Evolutionary conservation across 768 basidiomycete genomes (phyloP).

Genomic region (Tylopilus rubrobrunneus): DNA sequence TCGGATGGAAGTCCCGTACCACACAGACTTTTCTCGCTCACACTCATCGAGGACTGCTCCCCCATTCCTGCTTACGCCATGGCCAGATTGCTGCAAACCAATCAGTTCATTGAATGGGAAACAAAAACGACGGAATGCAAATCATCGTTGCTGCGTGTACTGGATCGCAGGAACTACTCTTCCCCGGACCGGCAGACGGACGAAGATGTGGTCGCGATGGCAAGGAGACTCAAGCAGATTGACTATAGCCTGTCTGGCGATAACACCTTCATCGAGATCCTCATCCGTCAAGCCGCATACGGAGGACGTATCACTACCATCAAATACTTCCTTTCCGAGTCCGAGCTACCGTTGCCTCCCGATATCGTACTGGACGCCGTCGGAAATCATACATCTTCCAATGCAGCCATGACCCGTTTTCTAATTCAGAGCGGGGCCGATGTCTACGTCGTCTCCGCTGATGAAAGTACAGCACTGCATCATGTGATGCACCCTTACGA

Average conservation of each 20-base stretch:
- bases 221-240: slow-evolving; percentile 4
- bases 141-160: not conserved
- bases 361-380: too few relatives aligned
- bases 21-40: not conserved
- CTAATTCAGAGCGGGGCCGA: too few relatives aligned
- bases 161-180: not conserved
- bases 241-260: not conserved
- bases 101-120: slow-evolving; percentile 14
- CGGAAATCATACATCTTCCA: too few relatives aligned
- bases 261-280: not conserved
- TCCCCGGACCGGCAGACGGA: not conserved
- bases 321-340: too few relatives aligned
- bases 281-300: not conserved
- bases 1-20: not conserved
- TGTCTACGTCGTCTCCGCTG: too few relatives aligned
- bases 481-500: too few relatives aligned
- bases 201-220: not conserved
- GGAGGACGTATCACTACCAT: too few relatives aligned
- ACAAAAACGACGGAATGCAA: not conserved
- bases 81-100: slow-evolving; percentile 7
- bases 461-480: too few relatives aligned
- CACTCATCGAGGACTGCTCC: accelerated
- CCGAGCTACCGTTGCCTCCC: too few relatives aligned
- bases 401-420: too few relatives aligned
- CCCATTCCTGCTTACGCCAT: not conserved